Percentiles rank a stretch among this genome's conserved stretches.
phyloP scores from a whole-genome alignment of 1,284 basidiomycete genomes.

The Apiotrichum siamense region DNA sequence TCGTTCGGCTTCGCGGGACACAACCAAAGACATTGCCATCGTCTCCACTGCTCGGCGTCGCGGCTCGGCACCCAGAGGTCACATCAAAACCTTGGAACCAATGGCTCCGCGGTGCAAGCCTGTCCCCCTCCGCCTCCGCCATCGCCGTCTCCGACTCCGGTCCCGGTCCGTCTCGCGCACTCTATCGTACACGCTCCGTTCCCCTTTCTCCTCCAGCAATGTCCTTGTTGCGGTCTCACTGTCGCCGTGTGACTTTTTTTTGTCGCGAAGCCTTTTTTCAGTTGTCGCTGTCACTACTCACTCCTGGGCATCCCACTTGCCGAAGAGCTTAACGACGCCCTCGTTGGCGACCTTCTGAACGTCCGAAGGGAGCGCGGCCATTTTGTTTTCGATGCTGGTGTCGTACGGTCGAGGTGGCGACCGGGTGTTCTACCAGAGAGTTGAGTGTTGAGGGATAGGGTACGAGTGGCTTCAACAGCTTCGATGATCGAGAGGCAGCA shows the following conservation, averaged over 20 bases:
- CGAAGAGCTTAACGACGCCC: conserved; percentile 77
- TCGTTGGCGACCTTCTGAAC: conserved; percentile 74
- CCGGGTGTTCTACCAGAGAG: conserved; percentile 1
- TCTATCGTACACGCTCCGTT: neutral
- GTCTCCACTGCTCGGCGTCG: too few species aligned
- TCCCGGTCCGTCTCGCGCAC: neutral
- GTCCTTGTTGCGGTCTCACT: neutral
- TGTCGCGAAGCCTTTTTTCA: neutral
- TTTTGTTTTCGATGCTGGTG: conserved; percentile 21
- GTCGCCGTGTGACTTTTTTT: neutral
- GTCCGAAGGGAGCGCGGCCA: conserved; percentile 66
- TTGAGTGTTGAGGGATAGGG: neutral
- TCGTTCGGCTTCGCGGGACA: neutral
- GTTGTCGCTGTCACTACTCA: conserved; percentile 60
- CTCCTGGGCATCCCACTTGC: conserved; percentile 95
- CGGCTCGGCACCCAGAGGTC: too few species aligned
- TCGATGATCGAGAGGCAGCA: neutral
- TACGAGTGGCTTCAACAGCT: neutral
- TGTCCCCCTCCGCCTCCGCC: too few species aligned
- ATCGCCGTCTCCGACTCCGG: too few species aligned
- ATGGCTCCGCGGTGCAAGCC: too few species aligned
- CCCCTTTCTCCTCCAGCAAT: neutral
- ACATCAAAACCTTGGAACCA: too few species aligned
- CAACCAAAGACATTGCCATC: too few species aligned
- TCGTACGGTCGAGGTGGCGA: neutral